Evolutionary conservation across 306 rosid species (phyloP).

Genomic region (Hippophae rhamnoides): DNA sequence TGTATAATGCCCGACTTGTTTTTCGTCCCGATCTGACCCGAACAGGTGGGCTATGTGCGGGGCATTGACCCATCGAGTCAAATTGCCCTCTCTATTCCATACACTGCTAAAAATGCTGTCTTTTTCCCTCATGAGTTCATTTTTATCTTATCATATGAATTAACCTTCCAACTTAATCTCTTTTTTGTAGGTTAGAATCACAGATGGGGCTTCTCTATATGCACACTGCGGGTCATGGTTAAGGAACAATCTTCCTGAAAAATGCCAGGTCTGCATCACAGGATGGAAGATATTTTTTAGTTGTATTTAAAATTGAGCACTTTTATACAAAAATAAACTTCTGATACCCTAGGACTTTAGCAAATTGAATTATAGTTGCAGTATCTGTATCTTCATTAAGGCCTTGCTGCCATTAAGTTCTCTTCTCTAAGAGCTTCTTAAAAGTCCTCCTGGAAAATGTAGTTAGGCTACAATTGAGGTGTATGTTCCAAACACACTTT

Average conservation of each 20-base stretch:
- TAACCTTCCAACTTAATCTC: constrained; percentile 16
- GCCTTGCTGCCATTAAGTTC: too few relatives aligned
- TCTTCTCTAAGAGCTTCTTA: too few relatives aligned
- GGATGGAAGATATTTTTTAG: neutral
- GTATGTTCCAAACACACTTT: too few relatives aligned
- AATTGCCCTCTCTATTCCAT: neutral
- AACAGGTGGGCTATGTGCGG: too few relatives aligned
- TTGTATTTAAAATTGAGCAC: constrained; percentile 10
- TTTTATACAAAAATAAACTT: neutral
- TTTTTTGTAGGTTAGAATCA: constrained; percentile 53
- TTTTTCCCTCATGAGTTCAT: too few relatives aligned
- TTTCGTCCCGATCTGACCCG: too few relatives aligned
- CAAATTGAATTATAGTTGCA: neutral
- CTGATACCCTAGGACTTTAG: neutral
- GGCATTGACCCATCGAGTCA: too few relatives aligned
- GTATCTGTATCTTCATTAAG: too few relatives aligned
- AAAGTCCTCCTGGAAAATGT: too few relatives aligned
- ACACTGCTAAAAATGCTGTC: too few relatives aligned
- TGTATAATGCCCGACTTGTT: too few relatives aligned
- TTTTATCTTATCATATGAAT: constrained; percentile 3
- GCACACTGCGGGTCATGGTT: constrained; percentile 86
- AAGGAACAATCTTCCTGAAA: constrained; percentile 61
- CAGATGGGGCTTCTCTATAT: constrained; percentile 70
- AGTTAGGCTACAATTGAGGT: too few relatives aligned
- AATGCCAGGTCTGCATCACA: constrained; percentile 47